A percentile compares a stretch with the other conserved stretches of the same genome.
Evolutionary conservation across 2,329 filamentous ascomycete genomes (phyloP).

Genomic region (Cladophialophora psammophila): DNA sequence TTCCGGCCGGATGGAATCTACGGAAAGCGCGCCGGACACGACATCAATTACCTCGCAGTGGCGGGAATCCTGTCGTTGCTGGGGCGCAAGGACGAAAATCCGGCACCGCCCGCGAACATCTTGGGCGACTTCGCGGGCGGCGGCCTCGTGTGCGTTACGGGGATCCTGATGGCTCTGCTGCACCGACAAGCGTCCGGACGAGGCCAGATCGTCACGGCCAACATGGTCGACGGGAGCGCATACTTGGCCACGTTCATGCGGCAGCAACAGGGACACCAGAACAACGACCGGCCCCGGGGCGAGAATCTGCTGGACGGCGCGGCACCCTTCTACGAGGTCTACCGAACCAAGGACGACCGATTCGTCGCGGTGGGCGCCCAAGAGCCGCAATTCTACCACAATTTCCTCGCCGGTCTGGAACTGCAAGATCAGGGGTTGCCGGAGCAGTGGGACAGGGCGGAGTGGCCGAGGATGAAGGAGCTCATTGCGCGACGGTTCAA

Average conservation of each 20-base stretch:
- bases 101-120: slow-evolving; percentile 83
- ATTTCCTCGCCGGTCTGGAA: slow-evolving; percentile 70
- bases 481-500: slow-evolving; percentile 70
- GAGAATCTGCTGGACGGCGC: slow-evolving; percentile 83
- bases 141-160: slow-evolving; percentile 79
- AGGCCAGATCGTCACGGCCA: slow-evolving; percentile 91
- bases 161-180: slow-evolving; percentile 79
- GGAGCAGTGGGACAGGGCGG: slow-evolving; percentile 62
- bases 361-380: slow-evolving; percentile 87
- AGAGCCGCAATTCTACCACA: slow-evolving; percentile 82
- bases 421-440: slow-evolving; percentile 54
- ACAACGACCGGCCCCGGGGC: slow-evolving; percentile 72
- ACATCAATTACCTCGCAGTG: slow-evolving; percentile 95
- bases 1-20: slow-evolving; percentile 88
- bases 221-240: slow-evolving; percentile 89
- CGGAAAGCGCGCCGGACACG: slow-evolving; percentile 85
- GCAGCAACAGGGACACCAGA: slow-evolving; percentile 66
- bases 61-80: slow-evolving; percentile 79
- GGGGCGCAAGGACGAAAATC: slow-evolving; percentile 66
- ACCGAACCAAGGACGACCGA: slow-evolving; percentile 77
- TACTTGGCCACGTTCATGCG: slow-evolving; percentile 82
- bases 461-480: slow-evolving; percentile 71
- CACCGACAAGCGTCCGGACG: slow-evolving; percentile 61
- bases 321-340: slow-evolving; percentile 86
- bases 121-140: slow-evolving; percentile 91